Conservation (phyloP, 1,139 yeast genomes). For the Lodderomyces margitis region DNA sequence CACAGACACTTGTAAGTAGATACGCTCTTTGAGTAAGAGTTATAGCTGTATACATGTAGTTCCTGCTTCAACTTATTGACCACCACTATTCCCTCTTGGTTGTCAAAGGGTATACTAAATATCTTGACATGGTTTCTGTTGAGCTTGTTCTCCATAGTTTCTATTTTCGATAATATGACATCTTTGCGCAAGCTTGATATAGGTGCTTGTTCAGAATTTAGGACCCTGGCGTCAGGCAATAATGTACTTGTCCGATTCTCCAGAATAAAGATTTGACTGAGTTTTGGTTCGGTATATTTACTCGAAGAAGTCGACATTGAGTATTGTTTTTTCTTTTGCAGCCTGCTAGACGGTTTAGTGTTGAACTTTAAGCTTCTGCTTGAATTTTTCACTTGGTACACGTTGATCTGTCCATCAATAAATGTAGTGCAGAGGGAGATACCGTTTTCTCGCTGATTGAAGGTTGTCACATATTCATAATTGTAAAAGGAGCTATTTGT, state of each 20-base stretch:
- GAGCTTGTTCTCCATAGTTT: constrained; percentile 18
- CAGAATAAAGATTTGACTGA: constrained; percentile 29
- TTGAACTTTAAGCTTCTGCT: constrained; percentile 19
- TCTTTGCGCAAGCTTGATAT: constrained; percentile 52
- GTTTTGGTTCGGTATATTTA: constrained; percentile 3
- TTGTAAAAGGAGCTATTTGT: constrained; percentile 6
- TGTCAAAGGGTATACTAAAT: constrained; percentile 44
- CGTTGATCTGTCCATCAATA: constrained; percentile 41
- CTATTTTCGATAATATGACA: constrained; percentile 62
- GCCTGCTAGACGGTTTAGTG: constrained; percentile 10
- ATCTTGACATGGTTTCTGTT: constrained; percentile 34
- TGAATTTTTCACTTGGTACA: constrained; percentile 54
- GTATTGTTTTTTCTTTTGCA: constrained; percentile 22
- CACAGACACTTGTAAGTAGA: constrained; percentile 36
- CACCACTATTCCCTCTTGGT: constrained; percentile 60
- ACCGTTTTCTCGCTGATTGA: constrained; percentile 6
- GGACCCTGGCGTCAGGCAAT: constrained; percentile 59
- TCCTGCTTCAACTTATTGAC: constrained; percentile 30
- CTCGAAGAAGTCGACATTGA: constrained; percentile 18
- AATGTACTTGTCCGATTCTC: constrained; percentile 55
- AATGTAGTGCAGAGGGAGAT: constrained; percentile 52
- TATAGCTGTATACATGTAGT: constrained; percentile 48
- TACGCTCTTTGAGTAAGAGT: constrained; percentile 34
- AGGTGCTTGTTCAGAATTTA: constrained; percentile 37
- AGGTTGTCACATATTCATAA: constrained; percentile 4